Evolutionary conservation across 2,329 filamentous ascomycete genomes (phyloP), one percentile per base, ranked within the genome.

Genomic region (Cordyceps fumosorosea): DNA sequence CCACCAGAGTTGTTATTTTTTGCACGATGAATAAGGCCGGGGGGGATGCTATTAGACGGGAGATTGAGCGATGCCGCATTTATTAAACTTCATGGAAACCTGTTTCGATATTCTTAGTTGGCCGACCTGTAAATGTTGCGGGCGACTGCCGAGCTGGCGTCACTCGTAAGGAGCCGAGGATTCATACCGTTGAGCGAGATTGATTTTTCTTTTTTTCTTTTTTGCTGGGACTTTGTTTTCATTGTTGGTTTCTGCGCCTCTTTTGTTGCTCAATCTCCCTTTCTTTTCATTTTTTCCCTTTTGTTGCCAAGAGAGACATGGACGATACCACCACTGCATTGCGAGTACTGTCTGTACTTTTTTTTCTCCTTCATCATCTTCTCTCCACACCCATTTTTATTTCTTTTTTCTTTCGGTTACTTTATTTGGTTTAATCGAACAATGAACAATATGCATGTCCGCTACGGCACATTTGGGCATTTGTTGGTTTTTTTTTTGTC

Each of bases 251-350:
- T 51, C 60, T 62, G 42, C 57, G 62, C 62, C 66, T 62, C 66
- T 64, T 69, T 64, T 64, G 45, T 58, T 16, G 24, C 64, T 66
- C 40, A 12, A 61, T 47, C 50, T 22, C n/a, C 52, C 62, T 62
- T 67, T 63, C 59, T 67, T 64, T 66, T 62, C 68, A 62, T 64
- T 68, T 66, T 65, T 64, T 60, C 64, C 16, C 66, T 68, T 68
- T 71, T 71, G 68, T 64, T 65, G 68, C 65, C 65, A 67, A 67
- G 68, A 70, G 71, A 70, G 65, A 73, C 69, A 75, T 72, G 73
- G 74, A 76, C 74, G 75, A 76, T 76, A 76, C 75, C 75, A 76
- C 72, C 72, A 71, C 74, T 72, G 72, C 74, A 73, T 73, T 68
- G 62, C 61, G 61, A 72, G 70, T 72, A 65, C 65, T 65, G 65